A percentile compares a stretch with the other conserved stretches of the same genome.
Conservation (phyloP, 2,329 filamentous ascomycete genomes). For the Aaosphaeria pasadenensis region DNA sequence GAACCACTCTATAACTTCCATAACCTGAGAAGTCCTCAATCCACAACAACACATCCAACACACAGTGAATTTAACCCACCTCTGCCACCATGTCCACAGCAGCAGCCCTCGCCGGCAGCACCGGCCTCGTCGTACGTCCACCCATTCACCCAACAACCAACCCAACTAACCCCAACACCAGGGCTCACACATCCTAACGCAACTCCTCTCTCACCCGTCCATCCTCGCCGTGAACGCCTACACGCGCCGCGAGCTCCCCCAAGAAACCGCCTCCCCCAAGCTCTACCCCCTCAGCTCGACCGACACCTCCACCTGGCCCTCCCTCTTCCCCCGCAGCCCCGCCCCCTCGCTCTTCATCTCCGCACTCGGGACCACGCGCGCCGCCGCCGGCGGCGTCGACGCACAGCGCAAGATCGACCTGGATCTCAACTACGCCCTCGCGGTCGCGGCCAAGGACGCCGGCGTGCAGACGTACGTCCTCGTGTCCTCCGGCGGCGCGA, state of each 20-base stretch:
- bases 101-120: slow-evolving; percentile 60
- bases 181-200: slow-evolving; percentile 72
- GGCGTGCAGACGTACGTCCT: slow-evolving; percentile 76
- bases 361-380: slow-evolving; percentile 76
- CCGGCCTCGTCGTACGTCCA: slow-evolving; percentile 55
- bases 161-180: slow-evolving; percentile 22
- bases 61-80: not conserved
- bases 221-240: slow-evolving; percentile 60
- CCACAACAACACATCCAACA: not conserved
- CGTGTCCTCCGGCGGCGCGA: slow-evolving; percentile 60
- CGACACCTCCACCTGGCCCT: slow-evolving; percentile 67
- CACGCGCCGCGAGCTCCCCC: slow-evolving; percentile 62
- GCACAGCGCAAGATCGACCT: slow-evolving; percentile 86
- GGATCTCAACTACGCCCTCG: slow-evolving; percentile 78
- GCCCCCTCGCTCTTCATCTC: slow-evolving; percentile 68
- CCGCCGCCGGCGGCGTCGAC: slow-evolving; percentile 69
- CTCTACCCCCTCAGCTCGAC: slow-evolving; percentile 64
- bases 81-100: slow-evolving; percentile 25
- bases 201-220: slow-evolving; percentile 54
- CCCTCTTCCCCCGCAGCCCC: slow-evolving; percentile 57
- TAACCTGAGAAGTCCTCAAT: too few species aligned
- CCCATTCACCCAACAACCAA: not conserved
- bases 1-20: too few species aligned
- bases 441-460: slow-evolving; percentile 68
- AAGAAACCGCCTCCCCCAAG: slow-evolving; percentile 51